Percentiles rank a stretch among this genome's conserved stretches.
These are phyloP conservation scores for Xylaria telfairii DNA, from an alignment of 495 filamentous ascomycete species.

Conservation along the genomic window DNA sequence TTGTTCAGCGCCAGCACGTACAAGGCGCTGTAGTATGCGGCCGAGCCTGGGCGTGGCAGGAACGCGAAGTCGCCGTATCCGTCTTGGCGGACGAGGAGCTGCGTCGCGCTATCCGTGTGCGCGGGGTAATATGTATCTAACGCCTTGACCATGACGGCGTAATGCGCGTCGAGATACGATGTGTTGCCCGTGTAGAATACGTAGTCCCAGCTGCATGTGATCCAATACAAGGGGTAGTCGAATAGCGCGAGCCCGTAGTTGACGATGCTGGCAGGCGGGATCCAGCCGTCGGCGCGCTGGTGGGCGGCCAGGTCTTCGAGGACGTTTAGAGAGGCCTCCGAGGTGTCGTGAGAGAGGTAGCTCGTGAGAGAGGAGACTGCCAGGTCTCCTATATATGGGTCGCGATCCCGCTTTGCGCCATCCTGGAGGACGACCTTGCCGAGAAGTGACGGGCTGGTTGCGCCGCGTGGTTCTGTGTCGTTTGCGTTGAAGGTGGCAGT, in stretches of 20 bases:
- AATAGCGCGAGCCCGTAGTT: conserved; percentile 52
- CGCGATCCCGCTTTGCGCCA: conserved; percentile 56
- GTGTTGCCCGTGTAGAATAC: conserved; percentile 53
- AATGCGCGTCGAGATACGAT: conserved; percentile 37
- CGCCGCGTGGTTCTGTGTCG: conserved; percentile 47
- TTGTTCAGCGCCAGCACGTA: conserved; percentile 51
- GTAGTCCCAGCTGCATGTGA: conserved; percentile 49
- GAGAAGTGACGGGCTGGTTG: conserved; percentile 45
- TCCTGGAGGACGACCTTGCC: conserved; percentile 53
- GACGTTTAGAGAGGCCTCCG: conserved; percentile 46
- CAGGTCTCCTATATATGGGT: conserved; percentile 57
- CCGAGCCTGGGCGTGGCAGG: conserved; percentile 48
- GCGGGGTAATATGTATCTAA: conserved; percentile 49
- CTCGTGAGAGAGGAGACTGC: conserved; percentile 50
- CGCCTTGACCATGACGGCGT: conserved; percentile 44
- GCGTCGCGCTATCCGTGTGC: conserved; percentile 38
- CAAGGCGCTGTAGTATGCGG: conserved; percentile 57
- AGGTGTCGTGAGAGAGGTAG: conserved; percentile 51
- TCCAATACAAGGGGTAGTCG: conserved; percentile 58
- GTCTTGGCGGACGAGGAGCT: conserved; percentile 46
- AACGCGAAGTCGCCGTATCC: conserved; percentile 59
- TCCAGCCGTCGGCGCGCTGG: conserved; percentile 56
- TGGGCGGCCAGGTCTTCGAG: conserved; percentile 53
- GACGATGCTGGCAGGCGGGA: conserved; percentile 57
- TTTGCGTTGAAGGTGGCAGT: conserved; percentile 53